These are phyloP conservation scores for Sicyos edulis DNA, from an alignment of 306 rosid genomes.

Conservation along the genomic window DNA sequence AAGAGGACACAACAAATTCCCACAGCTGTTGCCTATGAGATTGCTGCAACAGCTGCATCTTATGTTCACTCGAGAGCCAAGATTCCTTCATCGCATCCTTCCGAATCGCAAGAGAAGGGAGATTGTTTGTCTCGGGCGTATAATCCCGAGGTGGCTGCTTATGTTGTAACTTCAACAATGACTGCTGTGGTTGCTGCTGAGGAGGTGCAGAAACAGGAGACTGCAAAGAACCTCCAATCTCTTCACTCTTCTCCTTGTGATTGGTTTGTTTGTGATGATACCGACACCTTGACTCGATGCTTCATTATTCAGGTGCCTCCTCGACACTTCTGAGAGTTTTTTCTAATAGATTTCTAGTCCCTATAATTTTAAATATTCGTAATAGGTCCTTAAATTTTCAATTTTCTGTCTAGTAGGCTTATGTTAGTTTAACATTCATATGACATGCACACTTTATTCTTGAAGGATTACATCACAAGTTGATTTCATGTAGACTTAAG, in stretches of 20 bases:
- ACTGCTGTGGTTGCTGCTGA: constrained; percentile 82
- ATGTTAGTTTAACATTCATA: background rate
- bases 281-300: constrained; percentile 62
- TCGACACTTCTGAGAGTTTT: background rate
- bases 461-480: too few species aligned
- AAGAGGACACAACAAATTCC: constrained; percentile 36
- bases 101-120: constrained; percentile 35
- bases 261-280: constrained; percentile 90
- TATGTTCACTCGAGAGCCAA: constrained; percentile 55
- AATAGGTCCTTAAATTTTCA: background rate
- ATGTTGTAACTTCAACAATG: constrained; percentile 82
- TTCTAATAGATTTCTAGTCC: background rate
- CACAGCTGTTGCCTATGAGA: constrained; percentile 55
- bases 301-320: constrained; percentile 75
- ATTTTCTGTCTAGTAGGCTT: background rate
- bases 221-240: constrained; percentile 76
- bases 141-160: constrained; percentile 77
- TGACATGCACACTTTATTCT: too few species aligned
- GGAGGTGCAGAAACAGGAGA: constrained; percentile 68
- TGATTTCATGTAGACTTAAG: too few species aligned
- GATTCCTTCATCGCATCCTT: constrained; percentile 37
- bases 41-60: constrained; percentile 86
- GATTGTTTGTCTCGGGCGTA: constrained; percentile 36
- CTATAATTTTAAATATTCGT: background rate
- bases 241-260: constrained; percentile 87